Base-by-base conservation (phyloP, 306 rosid species). In the Dryas octopetala region DNA sequence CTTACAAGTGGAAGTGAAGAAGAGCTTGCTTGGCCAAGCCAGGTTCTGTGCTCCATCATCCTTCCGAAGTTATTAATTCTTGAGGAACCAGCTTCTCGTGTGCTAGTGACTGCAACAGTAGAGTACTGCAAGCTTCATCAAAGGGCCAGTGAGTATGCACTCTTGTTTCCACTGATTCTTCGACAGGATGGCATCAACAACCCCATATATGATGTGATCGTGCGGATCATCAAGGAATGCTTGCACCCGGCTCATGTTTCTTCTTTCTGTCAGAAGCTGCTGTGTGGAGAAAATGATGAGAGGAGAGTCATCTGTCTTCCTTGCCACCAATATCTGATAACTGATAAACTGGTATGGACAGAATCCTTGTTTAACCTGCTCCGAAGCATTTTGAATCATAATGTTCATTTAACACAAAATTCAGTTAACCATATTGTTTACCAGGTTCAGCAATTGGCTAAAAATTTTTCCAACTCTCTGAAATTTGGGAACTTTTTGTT, bases 131-230 rank as follows among this genome's bases (percentile, higher is more conserved):
- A 76, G 73, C 60, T 68, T 14, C 66, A 80, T 57, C 87, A 76
- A 54, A 76, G 48, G 55, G 76, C 87, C 11, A 43, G 79, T 14
- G 87, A 57, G 14, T 65, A 69, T 47, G 83, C 80, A 7, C 72
- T 84, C 77, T 73, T 84, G 70, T 53, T 77, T 80, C 87, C 85
- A 0, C 75, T 84, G 69, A 70, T 84, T 80, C 77, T 84, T 59
- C 55, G 59, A 8, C 52, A 6, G 23, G 71, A 77, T 68, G 87
- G 87, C 70, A 74, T 84, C 75, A 84, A 84, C 72, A 84, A 74
- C 68, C 72, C 80, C 32, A 84, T 80, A 44, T 64, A 44, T 38
- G 85, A 84, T 77, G 77, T 77, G 16, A 84, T 84, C 47, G n/a
- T 59, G 6, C 77, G 78, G 45, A 71, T 84, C 66, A 60, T 80